A percentile compares a stretch with the other conserved stretches of the same genome.
phyloP scores from a whole-genome alignment of 1,139 yeast genomes.

The Chernovozyma sophiae-reginae region DNA sequence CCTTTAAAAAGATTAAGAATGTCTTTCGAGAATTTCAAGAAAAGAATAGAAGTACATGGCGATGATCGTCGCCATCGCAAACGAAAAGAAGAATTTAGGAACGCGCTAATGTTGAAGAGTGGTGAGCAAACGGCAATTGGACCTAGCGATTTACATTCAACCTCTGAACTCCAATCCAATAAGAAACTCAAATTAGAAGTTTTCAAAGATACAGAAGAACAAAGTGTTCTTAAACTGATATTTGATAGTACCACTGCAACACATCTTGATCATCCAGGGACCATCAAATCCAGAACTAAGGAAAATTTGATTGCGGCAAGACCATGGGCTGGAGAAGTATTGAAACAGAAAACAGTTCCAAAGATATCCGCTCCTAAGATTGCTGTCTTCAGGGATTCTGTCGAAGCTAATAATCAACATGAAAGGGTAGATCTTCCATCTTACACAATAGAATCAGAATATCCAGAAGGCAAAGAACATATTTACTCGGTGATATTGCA shows the following conservation, averaged over 20 bases:
- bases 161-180: conserved; percentile 3
- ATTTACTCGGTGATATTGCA: conserved; percentile 45
- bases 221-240: conserved; percentile 28
- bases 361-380: conserved; percentile 20
- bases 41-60: conserved; percentile 5
- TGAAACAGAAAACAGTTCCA: conserved; percentile 32
- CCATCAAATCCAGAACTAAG: conserved; percentile 50
- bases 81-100: not conserved
- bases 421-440: conserved; percentile 1
- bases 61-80: not conserved
- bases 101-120: conserved; percentile 24
- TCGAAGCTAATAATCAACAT: conserved; percentile 4
- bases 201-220: conserved; percentile 23
- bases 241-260: conserved; percentile 20
- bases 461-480: conserved; percentile 15
- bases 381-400: conserved; percentile 39
- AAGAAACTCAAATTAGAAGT: conserved; percentile 29
- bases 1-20: conserved; percentile 55
- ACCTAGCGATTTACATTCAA: not conserved
- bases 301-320: conserved; percentile 59
- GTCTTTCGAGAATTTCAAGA: conserved; percentile 43
- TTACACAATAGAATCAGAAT: not conserved
- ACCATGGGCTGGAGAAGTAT: conserved; percentile 67
- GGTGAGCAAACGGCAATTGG: conserved; percentile 1
- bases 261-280: conserved; percentile 30